Conservation (phyloP, 108 stramenopile species). For the Cyclotella cryptica region DNA sequence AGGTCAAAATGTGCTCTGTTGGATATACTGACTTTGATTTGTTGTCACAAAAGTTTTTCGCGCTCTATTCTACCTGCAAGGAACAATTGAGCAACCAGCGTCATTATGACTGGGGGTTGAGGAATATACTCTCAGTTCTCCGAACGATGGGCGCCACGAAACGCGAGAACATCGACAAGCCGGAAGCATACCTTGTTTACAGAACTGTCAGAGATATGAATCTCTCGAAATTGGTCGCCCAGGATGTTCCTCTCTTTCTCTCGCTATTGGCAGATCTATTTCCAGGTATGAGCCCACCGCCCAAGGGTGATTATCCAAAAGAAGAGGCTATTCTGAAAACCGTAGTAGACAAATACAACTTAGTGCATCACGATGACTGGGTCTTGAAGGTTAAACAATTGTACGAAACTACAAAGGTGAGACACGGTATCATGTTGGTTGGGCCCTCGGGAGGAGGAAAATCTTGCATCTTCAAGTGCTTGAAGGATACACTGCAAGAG, state of each 20-base stretch:
- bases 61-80: slow-evolving; percentile 88
- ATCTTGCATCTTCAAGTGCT: slow-evolving; percentile 84
- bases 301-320: slow-evolving; percentile 83
- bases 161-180: slow-evolving; percentile 77
- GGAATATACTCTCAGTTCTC: slow-evolving; percentile 91
- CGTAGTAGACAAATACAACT: slow-evolving; percentile 66
- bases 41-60: slow-evolving; percentile 88
- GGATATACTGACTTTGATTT: slow-evolving; percentile 87
- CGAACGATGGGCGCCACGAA: slow-evolving; percentile 91
- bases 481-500: slow-evolving; percentile 79
- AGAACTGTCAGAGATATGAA: slow-evolving; percentile 94
- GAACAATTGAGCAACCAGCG: slow-evolving; percentile 90
- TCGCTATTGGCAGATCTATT: slow-evolving; percentile 90
- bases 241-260: slow-evolving; percentile 93
- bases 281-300: slow-evolving; percentile 76
- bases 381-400: slow-evolving; percentile 90
- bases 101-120: slow-evolving; percentile 93
- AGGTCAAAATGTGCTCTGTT: slow-evolving; percentile 93
- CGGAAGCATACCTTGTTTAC: slow-evolving; percentile 86
- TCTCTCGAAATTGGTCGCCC: slow-evolving; percentile 90
- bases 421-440: slow-evolving; percentile 94
- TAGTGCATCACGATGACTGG: slow-evolving; percentile 77
- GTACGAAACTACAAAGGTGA: slow-evolving; percentile 78
- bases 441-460: slow-evolving; percentile 92
- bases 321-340: slow-evolving; percentile 71